Base-by-base conservation (phyloP, 2,329 filamentous ascomycete genomes). In the Aspergillus viridinutans region DNA sequence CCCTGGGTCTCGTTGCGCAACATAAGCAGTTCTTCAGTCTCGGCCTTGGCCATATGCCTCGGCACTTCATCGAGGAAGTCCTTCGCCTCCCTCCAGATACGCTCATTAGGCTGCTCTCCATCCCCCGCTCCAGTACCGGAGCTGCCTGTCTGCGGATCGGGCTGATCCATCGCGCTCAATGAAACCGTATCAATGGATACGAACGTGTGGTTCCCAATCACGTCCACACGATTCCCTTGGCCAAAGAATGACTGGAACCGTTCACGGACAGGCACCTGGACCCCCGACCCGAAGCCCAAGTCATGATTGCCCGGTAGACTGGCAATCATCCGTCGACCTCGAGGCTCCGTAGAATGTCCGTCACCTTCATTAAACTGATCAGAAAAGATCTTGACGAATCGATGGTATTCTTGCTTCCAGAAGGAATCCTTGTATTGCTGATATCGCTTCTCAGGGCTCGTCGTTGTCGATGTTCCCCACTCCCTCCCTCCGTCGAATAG, bases 251-350 rank as follows among this genome's bases (percentile, higher is more conserved):
- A 85, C 67, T 88, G 85, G 72, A 97, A 99, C 17, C 94, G 82
- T 66, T 94, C 82, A 52, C 92, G 84, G 35, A 96, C 90, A 0
- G 89, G 81, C 8, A 88, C 71, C 70, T 96, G 90, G 50, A 99
- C 87, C 48, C 92, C 89, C 23, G 86, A 86, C 3, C 90, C 93
- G 69, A 97, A 96, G 0, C 94, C 94, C 43, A 97, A 74, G 71
- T 99, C 94, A 71, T 99, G 94, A 68, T 99, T 99, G 2, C 94
- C 94, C 0, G 94, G 94, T 56, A 99, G 71, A 68, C 89, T 93
- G 20, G 90, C 85, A 53, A 97, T 88, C 53, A 97, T 78, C 75
- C 89, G 92, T 56, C 90, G 83, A 4, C 89, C 87, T 29, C 84
- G 81, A 62, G 87, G 84, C 57, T 86, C 85, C 1, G 80, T 73